These are phyloP conservation scores for Eucalyptus dawsonii DNA, from an alignment of 345 rosid genomes.

Conservation along the genomic window DNA sequence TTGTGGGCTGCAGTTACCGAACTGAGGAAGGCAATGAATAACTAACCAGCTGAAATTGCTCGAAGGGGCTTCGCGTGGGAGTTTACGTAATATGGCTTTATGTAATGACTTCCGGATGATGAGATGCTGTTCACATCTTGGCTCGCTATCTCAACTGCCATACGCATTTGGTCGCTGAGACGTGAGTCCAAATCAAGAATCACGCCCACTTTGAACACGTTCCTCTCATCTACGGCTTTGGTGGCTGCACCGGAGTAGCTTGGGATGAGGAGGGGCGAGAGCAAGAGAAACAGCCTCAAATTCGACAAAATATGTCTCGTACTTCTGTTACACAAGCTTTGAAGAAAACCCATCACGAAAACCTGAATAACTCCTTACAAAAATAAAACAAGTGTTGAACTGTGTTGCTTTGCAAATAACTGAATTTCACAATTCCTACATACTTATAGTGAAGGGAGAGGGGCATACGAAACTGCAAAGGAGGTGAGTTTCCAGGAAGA, in stretches of 20 bases:
- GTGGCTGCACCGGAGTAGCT: not conserved
- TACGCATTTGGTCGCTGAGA: conserved; percentile 13
- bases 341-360: not conserved
- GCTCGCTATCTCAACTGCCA: conserved; percentile 21
- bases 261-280: not conserved
- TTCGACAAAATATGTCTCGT: not conserved
- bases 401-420: not conserved
- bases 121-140: conserved; percentile 17
- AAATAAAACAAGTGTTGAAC: not conserved
- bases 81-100: conserved; percentile 11
- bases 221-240: not conserved
- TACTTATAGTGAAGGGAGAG: not conserved
- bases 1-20: not conserved
- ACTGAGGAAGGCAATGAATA: not conserved
- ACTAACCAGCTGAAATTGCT: conserved; percentile 20
- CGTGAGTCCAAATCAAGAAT: not conserved
- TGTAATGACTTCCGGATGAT: not conserved
- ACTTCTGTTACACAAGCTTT: not conserved
- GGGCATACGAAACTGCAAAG: not conserved
- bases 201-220: conserved; percentile 19
- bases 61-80: conserved; percentile 5
- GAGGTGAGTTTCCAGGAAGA: not conserved
- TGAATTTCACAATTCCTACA: not conserved
- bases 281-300: not conserved
- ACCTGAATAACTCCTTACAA: not conserved